Evolutionary conservation across 495 filamentous ascomycete genomes (phyloP), one percentile per base, ranked within the genome.

Genomic region (Xylaria flabelliformis): DNA sequence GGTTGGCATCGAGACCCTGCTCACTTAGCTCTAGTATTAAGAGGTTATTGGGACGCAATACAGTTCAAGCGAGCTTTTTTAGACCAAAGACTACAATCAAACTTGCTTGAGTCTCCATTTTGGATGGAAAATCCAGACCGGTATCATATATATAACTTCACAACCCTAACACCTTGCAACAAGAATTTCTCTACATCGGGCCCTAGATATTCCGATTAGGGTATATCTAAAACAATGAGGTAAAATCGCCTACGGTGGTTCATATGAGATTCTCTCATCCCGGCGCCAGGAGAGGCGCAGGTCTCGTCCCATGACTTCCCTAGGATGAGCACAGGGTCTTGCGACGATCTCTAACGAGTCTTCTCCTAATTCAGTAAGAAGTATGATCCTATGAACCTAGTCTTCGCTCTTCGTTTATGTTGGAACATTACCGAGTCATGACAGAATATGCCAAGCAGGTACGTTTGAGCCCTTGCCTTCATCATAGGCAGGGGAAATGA

Each of bases 301-400:
- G 39, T 61, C 34, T 69, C 53, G 67, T 39, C 46, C 13, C 21
- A 41, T 48, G 42, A 24, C 44, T 44, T 65, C 1, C 39, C 41
- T 19, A 26, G 15, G 64, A 39, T 67, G 15, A 53, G 53, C 29
- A 13, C 32, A 51, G 9, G 44, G 46, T 41, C n/a, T 53, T 3
- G 1, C 26, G 64, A 58, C 3, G 53, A 61, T 69, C 67, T 69
- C 67, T 59, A 61, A 69, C 67, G 41, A 46, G 21, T n/a, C 21
- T 42, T 34, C 32, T 53, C 46, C 64, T 9, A 41, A 67, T 67
- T 32, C 2, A 29, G 64, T 26, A 53, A 67, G 1, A 13, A 13
- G 4, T 24, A 55, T 13, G 46, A 67, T 48, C 32, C 39, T 19
- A 39, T 48, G 63, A 13, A 29, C 61, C 61, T 29, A 36, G 59